phyloP scores from a whole-genome alignment of 2,329 filamentous ascomycete genomes.

The Graphilbum fragrans region DNA sequence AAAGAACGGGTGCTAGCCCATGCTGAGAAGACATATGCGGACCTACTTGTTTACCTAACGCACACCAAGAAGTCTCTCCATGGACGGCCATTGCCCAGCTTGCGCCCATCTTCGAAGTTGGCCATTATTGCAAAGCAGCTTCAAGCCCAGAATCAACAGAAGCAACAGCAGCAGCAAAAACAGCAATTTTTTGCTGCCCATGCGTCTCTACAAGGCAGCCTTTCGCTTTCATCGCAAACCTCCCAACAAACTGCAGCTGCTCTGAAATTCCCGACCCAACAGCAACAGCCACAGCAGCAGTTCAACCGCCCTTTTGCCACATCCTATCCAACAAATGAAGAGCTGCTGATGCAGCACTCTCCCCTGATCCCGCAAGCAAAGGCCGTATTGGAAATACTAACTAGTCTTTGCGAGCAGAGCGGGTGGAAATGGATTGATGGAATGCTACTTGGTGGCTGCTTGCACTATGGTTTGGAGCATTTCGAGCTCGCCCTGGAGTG shows the following conservation, averaged over 20 bases:
- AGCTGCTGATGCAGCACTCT: slow-evolving; percentile 22
- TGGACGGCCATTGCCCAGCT: slow-evolving; percentile 22
- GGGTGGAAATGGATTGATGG: slow-evolving; percentile 87
- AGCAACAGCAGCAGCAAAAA: slow-evolving; percentile 1
- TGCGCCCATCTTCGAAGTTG: slow-evolving; percentile 31
- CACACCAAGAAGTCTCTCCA: slow-evolving; percentile 39
- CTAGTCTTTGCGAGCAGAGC: slow-evolving; percentile 64
- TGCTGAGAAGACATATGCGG: slow-evolving; percentile 62
- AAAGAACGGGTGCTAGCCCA: slow-evolving; percentile 56
- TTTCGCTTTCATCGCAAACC: neutral
- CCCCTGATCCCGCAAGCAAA: slow-evolving; percentile 39
- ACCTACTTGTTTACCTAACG: slow-evolving; percentile 54
- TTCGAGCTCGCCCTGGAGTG: slow-evolving; percentile 66
- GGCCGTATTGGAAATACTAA: slow-evolving; percentile 59
- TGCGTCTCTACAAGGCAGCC: neutral
- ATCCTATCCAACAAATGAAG: neutral
- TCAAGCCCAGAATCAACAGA: slow-evolving; percentile 7
- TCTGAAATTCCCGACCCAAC: neutral
- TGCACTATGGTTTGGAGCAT: slow-evolving; percentile 80
- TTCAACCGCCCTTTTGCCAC: slow-evolving; percentile 7
- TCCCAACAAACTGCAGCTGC: neutral
- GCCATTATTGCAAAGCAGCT: slow-evolving; percentile 42
- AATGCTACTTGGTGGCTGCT: slow-evolving; percentile 79
- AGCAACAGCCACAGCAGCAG: neutral
- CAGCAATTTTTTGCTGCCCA: neutral